A percentile compares a stretch with the other conserved stretches of the same genome.
Conservation (phyloP, 116 monocot genomes). For the Dioscorea cayenensis region DNA sequence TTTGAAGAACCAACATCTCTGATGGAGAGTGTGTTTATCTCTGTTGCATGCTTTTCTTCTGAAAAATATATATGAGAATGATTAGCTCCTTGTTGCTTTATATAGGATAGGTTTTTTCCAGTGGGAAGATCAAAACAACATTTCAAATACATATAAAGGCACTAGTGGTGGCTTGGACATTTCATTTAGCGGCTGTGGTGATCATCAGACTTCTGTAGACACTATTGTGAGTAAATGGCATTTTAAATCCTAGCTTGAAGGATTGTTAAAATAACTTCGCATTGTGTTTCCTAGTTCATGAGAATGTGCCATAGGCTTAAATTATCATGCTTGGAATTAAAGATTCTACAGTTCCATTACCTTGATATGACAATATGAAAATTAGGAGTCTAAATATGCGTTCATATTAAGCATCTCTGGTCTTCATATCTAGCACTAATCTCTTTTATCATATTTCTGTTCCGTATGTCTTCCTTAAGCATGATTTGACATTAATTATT, state of each 20-base stretch:
- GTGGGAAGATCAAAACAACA: slow-evolving; percentile 61
- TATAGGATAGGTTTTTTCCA: slow-evolving; percentile 52
- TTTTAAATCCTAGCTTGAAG: background rate
- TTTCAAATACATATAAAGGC: slow-evolving; percentile 33
- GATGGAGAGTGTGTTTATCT: too few species aligned
- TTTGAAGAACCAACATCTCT: too few species aligned
- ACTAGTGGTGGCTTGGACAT: slow-evolving; percentile 81
- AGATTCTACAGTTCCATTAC: too few species aligned
- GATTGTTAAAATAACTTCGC: background rate
- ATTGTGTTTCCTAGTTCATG: background rate
- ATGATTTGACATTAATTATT: too few species aligned
- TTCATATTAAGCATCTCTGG: too few species aligned
- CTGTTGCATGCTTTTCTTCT: background rate
- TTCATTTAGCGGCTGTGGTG: slow-evolving; percentile 89
- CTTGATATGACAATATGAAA: too few species aligned
- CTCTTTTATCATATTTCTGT: too few species aligned
- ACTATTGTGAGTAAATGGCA: slow-evolving; percentile 47
- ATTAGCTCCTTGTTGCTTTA: slow-evolving; percentile 6
- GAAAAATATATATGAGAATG: background rate
- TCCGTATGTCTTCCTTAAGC: too few species aligned
- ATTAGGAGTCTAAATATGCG: too few species aligned
- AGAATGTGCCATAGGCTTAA: too few species aligned
- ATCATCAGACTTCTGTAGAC: slow-evolving; percentile 78
- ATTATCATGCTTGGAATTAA: too few species aligned
- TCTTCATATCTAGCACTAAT: too few species aligned